Percentiles rank a stretch among this genome's conserved stretches.
Evolutionary conservation across 169 alveolate genomes (phyloP).

Genomic region (Condylostoma magnum): DNA sequence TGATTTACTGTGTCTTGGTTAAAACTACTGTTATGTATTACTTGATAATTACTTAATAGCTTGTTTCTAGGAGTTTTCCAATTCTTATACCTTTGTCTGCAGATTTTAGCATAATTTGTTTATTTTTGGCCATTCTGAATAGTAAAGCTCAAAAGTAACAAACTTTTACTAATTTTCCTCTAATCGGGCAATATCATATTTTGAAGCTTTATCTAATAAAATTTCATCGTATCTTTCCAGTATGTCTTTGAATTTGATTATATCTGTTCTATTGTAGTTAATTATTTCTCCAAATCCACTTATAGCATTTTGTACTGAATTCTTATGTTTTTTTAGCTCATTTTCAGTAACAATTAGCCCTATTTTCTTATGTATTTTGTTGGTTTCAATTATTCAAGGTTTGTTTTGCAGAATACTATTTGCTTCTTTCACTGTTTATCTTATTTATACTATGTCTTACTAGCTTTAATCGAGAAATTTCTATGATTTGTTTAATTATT

Average conservation of each 20-base stretch:
- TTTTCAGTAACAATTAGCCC: background rate
- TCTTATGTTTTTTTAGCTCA: background rate
- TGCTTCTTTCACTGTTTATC: too few species aligned
- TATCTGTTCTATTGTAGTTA: background rate
- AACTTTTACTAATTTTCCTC: background rate
- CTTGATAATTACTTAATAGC: background rate
- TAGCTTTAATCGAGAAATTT: too few species aligned
- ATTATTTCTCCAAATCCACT: background rate
- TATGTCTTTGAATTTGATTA: background rate
- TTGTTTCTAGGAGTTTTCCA: background rate
- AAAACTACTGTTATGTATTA: background rate
- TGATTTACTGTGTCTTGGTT: background rate
- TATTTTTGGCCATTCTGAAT: background rate
- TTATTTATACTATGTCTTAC: too few species aligned
- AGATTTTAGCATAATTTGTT: background rate
- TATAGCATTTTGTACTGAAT: background rate
- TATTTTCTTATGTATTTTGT: background rate
- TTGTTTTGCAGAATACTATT: too few species aligned
- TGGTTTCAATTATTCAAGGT: background rate
- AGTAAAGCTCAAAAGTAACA: background rate
- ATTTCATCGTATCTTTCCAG: constrained; percentile 21
- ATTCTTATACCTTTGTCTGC: too few species aligned
- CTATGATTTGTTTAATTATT: too few species aligned
- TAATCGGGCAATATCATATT: constrained; percentile 10
- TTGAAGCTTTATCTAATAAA: constrained; percentile 16